Conservation (phyloP, 2,329 filamentous ascomycete genomes). For the Exophiala bonariae region DNA sequence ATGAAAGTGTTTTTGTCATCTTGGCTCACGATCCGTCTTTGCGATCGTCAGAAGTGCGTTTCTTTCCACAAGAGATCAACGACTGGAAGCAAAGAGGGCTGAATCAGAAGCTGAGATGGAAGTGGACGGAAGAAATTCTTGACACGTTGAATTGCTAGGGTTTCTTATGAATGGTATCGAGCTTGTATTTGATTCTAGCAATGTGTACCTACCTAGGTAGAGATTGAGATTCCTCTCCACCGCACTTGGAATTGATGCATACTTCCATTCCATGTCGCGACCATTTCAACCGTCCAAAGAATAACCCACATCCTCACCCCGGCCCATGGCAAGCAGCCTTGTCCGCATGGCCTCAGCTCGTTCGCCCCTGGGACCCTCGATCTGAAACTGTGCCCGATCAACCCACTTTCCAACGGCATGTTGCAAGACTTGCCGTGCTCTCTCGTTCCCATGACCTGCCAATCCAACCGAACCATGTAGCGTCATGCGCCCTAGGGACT, state of each 20-base stretch:
- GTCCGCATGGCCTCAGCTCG: constrained; percentile 45
- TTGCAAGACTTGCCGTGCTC: constrained; percentile 46
- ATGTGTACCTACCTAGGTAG: too few species aligned
- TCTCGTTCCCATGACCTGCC: constrained; percentile 38
- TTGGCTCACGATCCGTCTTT: constrained; percentile 33
- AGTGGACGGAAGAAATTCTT: constrained; percentile 2
- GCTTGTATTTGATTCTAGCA: too few species aligned
- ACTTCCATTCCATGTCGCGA: too few species aligned
- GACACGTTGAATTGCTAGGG: too few species aligned
- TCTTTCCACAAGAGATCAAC: constrained; percentile 33
- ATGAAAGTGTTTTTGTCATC: constrained; percentile 32
- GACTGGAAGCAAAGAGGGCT: constrained; percentile 32
- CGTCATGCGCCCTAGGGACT: constrained; percentile 41
- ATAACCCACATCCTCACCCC: constrained; percentile 45
- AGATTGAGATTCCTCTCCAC: too few species aligned
- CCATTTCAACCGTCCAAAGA: constrained; percentile 40
- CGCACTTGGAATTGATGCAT: too few species aligned
- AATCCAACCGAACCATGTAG: constrained; percentile 45
- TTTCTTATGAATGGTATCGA: too few species aligned
- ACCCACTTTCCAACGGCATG: constrained; percentile 49
- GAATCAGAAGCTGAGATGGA: constrained; percentile 18
- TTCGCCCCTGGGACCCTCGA: constrained; percentile 35
- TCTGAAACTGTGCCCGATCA: constrained; percentile 37
- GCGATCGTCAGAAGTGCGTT: constrained; percentile 23
- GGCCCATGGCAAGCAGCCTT: constrained; percentile 46